These are phyloP conservation scores for Lentinus tigrinus DNA, from an alignment of 768 basidiomycete species.

Conservation along the genomic window DNA sequence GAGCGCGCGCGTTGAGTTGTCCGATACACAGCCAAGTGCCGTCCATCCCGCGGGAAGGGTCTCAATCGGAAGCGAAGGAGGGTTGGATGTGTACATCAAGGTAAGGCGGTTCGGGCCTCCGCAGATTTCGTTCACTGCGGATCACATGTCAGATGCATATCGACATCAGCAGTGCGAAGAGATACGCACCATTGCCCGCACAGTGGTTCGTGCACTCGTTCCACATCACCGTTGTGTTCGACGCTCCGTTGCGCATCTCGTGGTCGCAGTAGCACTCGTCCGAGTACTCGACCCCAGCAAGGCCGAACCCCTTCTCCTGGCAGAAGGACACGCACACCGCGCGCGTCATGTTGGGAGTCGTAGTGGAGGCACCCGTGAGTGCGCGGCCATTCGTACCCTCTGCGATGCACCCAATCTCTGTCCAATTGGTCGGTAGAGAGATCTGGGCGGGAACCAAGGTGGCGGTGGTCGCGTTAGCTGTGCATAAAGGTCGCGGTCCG, in stretches of 20 bases:
- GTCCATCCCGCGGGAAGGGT: slow-evolving; percentile 16
- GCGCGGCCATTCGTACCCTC: slow-evolving; percentile 27
- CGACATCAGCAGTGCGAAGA: no score
- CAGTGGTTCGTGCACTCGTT: slow-evolving; percentile 23
- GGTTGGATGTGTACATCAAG: slow-evolving; percentile 14
- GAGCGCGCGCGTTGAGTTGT: slow-evolving; percentile 22
- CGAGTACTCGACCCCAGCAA: slow-evolving; percentile 29
- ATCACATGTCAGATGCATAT: no score
- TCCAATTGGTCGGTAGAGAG: slow-evolving; percentile 21
- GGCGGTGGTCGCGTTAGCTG: neutral
- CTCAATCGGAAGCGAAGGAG: neutral
- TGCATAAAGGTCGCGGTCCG: slow-evolving; percentile 8
- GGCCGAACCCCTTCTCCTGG: slow-evolving; percentile 22
- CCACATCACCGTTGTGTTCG: slow-evolving; percentile 13
- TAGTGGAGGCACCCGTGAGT: slow-evolving; percentile 21
- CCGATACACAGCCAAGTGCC: slow-evolving; percentile 18
- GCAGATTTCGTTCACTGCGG: slow-evolving; percentile 18
- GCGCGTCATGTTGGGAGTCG: slow-evolving; percentile 20
- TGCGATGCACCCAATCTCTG: slow-evolving; percentile 24
- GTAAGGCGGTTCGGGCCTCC: slow-evolving; percentile 23
- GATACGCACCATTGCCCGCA: slow-evolving; percentile 24
- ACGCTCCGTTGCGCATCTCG: slow-evolving; percentile 24
- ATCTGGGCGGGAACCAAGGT: slow-evolving; percentile 8
- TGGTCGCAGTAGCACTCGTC: slow-evolving; percentile 28
- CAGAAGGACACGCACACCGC: slow-evolving; percentile 25